Conservation (phyloP, 164 flowering plant species). For the Berberis thunbergii region DNA sequence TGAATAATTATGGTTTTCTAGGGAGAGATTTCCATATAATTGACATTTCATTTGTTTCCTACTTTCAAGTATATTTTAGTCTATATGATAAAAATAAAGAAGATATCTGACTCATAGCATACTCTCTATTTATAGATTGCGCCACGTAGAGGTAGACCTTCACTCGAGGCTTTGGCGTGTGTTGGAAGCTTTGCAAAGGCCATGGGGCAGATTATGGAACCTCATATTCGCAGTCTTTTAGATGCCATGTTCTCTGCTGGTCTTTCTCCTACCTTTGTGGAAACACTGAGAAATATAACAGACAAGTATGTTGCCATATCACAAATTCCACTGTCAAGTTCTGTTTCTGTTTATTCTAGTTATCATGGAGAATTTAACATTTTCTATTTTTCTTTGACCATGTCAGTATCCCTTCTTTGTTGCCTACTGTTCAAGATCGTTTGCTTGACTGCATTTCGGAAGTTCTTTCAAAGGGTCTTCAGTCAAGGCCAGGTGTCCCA, state of each 20-base stretch:
- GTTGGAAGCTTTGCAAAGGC: conserved; percentile 94
- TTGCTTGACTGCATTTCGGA: conserved; percentile 79
- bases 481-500: conserved; percentile 39
- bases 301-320: conserved; percentile 34
- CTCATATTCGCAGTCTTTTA: conserved; percentile 72
- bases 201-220: conserved; percentile 79
- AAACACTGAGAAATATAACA: conserved; percentile 72
- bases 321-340: background rate
- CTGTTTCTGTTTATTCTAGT: background rate
- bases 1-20: background rate
- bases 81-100: too few relatives aligned
- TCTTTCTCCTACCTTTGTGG: conserved; percentile 75
- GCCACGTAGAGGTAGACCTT: conserved; percentile 89
- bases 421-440: conserved; percentile 81
- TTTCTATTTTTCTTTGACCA: background rate
- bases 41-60: too few relatives aligned
- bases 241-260: conserved; percentile 92
- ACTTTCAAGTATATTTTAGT: too few relatives aligned
- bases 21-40: too few relatives aligned
- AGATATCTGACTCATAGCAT: background rate
- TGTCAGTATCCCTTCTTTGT: conserved; percentile 80
- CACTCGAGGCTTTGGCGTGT: conserved; percentile 90
- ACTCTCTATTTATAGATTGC: conserved; percentile 50
- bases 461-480: conserved; percentile 68
- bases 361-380: conserved; percentile 3